Percentiles rank a stretch among this genome's conserved stretches.
phyloP scores from a whole-genome alignment of 2,329 filamentous ascomycete species.

The Ampelomyces quisqualis region DNA sequence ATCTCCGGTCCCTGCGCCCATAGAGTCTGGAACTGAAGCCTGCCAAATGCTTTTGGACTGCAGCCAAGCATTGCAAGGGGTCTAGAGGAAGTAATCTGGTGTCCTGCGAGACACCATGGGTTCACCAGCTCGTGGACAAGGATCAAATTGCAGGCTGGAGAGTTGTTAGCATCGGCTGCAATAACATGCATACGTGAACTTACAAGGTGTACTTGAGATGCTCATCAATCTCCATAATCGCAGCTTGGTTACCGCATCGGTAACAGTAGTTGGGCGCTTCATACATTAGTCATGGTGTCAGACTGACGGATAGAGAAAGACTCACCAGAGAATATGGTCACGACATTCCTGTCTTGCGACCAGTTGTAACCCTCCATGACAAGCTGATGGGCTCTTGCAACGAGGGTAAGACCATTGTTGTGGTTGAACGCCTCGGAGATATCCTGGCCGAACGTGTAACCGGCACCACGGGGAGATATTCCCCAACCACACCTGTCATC shows the following conservation, averaged over 20 bases:
- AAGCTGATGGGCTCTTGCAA: constrained; percentile 94
- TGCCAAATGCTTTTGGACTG: too few species aligned
- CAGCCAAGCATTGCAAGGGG: too few species aligned
- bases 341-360: constrained; percentile 97
- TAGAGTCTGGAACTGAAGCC: too few species aligned
- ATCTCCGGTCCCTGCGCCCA: too few species aligned
- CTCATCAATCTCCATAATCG: constrained; percentile 99
- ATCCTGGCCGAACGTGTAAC: constrained; percentile 94
- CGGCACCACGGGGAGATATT: constrained; percentile 89
- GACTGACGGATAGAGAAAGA: too few species aligned
- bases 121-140: constrained; percentile 93
- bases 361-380: constrained; percentile 99
- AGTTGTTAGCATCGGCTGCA: constrained; percentile 20
- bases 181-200: constrained; percentile 47
- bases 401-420: constrained; percentile 94
- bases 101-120: constrained; percentile 96
- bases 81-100: constrained; percentile 96
- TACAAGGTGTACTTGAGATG: constrained; percentile 99
- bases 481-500: constrained; percentile 97
- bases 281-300: constrained; percentile 28
- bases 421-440: constrained; percentile 99
- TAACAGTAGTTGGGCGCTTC: constrained; percentile 79
- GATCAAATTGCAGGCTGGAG: constrained; percentile 95
- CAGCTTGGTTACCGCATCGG: constrained; percentile 96
- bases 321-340: constrained; percentile 88